These are phyloP conservation scores for Lasiosphaeriaceae sp. DNA, from an alignment of 495 filamentous ascomycete genomes.

Conservation along the genomic window DNA sequence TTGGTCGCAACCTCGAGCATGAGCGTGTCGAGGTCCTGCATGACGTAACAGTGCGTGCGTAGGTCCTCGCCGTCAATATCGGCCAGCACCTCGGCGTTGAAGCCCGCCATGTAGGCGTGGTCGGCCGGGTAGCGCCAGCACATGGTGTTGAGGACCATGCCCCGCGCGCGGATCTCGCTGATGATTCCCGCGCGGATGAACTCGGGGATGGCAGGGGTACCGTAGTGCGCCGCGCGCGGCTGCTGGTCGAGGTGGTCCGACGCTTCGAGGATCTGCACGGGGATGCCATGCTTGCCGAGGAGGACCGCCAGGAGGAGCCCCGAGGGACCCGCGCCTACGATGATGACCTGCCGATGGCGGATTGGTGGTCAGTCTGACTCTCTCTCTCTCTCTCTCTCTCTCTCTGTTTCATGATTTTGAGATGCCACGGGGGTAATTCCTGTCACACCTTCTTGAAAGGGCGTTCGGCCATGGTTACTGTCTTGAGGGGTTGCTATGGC, in stretches of 20 bases:
- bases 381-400: no score
- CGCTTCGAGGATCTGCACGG: constrained; percentile 52
- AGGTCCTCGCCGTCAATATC: constrained; percentile 34
- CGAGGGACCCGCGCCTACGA: constrained; percentile 57
- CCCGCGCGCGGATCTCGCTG: constrained; percentile 46
- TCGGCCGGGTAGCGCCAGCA: constrained; percentile 48
- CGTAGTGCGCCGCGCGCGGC: constrained; percentile 54
- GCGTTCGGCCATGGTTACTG: no score
- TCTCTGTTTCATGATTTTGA: no score
- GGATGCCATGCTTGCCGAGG: constrained; percentile 51
- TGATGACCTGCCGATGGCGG: constrained; percentile 22
- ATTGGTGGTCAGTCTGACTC: no score
- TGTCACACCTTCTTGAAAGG: no score
- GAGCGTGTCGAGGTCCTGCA: constrained; percentile 38
- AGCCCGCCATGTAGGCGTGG: constrained; percentile 28
- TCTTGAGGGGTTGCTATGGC: no score
- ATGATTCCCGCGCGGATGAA: constrained; percentile 53
- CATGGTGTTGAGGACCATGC: constrained; percentile 48
- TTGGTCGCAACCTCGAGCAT: constrained; percentile 44
- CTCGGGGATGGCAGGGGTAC: constrained; percentile 49
- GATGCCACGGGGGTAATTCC: no score
- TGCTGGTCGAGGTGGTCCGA: constrained; percentile 49
- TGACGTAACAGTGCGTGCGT: constrained; percentile 33
- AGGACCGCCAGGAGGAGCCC: constrained; percentile 55
- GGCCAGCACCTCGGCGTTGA: constrained; percentile 23